These are phyloP conservation scores for Geotrichum ghanense DNA, from an alignment of 805 yeast species.

Conservation along the genomic window DNA sequence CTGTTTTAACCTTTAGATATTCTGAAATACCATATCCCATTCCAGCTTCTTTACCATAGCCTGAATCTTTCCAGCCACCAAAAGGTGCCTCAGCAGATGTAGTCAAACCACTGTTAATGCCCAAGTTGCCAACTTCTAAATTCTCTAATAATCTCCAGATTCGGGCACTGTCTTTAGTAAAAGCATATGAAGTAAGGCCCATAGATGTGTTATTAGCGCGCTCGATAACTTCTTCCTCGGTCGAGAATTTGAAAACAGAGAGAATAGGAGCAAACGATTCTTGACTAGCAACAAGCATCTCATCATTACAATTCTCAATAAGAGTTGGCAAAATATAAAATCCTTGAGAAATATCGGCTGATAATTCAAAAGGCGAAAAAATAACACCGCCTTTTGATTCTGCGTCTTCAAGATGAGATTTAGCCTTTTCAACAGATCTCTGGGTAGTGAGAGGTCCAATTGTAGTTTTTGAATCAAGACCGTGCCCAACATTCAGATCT, in stretches of 20 bases:
- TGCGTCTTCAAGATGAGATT: constrained; percentile 68
- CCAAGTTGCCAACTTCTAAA: constrained; percentile 55
- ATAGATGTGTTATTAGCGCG: constrained; percentile 72
- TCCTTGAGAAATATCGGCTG: constrained; percentile 52
- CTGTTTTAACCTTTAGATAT: neutral
- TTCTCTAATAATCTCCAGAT: constrained; percentile 42
- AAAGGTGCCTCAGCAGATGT: constrained; percentile 34
- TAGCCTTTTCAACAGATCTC: constrained; percentile 65
- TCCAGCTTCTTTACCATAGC: neutral
- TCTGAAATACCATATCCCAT: neutral
- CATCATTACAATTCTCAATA: constrained; percentile 66
- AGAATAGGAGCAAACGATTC: constrained; percentile 96
- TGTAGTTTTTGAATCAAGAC: constrained; percentile 63
- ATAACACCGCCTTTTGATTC: constrained; percentile 74
- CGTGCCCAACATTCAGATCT: constrained; percentile 61
- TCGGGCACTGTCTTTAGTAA: constrained; percentile 52
- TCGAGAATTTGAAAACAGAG: constrained; percentile 66
- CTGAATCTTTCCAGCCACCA: neutral
- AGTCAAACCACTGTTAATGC: constrained; percentile 48
- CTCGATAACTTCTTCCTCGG: constrained; percentile 68
- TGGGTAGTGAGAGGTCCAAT: constrained; percentile 91
- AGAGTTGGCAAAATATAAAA: constrained; percentile 57
- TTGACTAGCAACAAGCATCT: constrained; percentile 68
- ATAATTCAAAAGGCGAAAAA: too few species aligned
- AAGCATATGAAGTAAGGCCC: constrained; percentile 74